phyloP scores from a whole-genome alignment of 495 filamentous ascomycete genomes.

The Halenospora varia region DNA sequence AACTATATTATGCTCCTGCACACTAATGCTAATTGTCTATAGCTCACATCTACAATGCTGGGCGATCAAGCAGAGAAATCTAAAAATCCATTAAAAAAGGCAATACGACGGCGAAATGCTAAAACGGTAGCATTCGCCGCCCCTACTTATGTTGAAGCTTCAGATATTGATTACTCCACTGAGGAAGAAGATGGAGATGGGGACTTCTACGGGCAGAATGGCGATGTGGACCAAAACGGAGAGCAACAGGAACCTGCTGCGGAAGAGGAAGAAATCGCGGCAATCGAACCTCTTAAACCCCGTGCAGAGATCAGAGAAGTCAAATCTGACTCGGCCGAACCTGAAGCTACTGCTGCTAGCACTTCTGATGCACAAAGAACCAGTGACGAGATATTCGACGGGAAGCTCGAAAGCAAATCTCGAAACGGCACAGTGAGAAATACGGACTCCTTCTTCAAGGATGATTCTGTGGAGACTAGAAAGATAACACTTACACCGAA shows the following conservation, averaged over 20 bases:
- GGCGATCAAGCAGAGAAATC: slow-evolving; percentile 85
- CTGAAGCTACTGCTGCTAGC: slow-evolving; percentile 15
- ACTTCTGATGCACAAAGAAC: slow-evolving; percentile 39
- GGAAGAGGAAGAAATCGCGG: slow-evolving; percentile 27
- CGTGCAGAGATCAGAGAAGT: slow-evolving; percentile 29
- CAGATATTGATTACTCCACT: slow-evolving; percentile 81
- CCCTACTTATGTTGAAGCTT: slow-evolving; percentile 86
- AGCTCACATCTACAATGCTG: slow-evolving; percentile 93
- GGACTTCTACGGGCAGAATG: slow-evolving; percentile 42
- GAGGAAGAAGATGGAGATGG: slow-evolving; percentile 77
- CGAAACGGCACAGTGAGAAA: slow-evolving; percentile 82
- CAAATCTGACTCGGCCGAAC: slow-evolving; percentile 27
- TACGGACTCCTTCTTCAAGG: slow-evolving; percentile 95
- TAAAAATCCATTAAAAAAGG: slow-evolving; percentile 85
- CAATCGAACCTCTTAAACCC: slow-evolving; percentile 22
- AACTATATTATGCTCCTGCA: not conserved
- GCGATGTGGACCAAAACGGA: slow-evolving; percentile 32
- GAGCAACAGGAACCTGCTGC: slow-evolving; percentile 33
- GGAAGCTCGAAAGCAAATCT: slow-evolving; percentile 55
- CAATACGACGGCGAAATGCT: slow-evolving; percentile 78
- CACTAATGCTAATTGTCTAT: slow-evolving; percentile 6
- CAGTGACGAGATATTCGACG: slow-evolving; percentile 68
- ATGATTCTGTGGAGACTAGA: slow-evolving; percentile 89
- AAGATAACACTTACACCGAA: slow-evolving; percentile 97
- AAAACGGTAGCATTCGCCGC: slow-evolving; percentile 83